These are phyloP conservation scores for Amanita molliuscula DNA, from an alignment of 768 basidiomycete species.

Conservation along the genomic window DNA sequence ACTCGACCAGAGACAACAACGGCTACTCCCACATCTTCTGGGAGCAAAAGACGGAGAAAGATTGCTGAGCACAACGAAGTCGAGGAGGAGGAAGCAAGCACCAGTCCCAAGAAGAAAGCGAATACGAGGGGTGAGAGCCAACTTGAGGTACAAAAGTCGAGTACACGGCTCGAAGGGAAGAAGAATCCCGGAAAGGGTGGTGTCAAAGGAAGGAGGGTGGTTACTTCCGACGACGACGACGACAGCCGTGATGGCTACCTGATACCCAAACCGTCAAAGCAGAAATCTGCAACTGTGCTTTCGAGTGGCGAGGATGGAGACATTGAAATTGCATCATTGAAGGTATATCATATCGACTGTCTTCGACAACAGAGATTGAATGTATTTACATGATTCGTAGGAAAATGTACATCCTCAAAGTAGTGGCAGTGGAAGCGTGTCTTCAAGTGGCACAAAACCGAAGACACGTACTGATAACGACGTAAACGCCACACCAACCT, in stretches of 20 bases:
- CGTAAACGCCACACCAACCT: conserved; percentile 16
- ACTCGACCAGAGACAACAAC: not conserved
- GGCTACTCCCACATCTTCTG: not conserved
- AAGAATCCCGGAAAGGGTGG: conserved; percentile 14
- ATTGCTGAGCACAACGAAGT: conserved; percentile 12
- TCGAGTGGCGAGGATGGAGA: conserved; percentile 1
- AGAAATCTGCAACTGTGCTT: not conserved
- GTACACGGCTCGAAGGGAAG: not conserved
- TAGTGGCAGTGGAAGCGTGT: not conserved
- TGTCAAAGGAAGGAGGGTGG: conserved; percentile 16
- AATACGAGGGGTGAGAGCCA: conserved; percentile 7
- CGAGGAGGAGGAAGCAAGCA: conserved; percentile 3
- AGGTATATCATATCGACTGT: not conserved
- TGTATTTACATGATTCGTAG: not conserved
- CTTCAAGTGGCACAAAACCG: not conserved
- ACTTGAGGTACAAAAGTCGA: not conserved
- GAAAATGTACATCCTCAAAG: conserved; percentile 3
- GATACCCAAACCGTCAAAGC: not conserved
- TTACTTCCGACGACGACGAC: conserved; percentile 24
- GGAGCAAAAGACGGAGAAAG: conserved; percentile 17
- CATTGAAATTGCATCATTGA: conserved; percentile 4
- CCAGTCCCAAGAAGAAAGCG: conserved; percentile 10
- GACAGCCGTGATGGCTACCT: not conserved
- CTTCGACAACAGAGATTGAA: not conserved
- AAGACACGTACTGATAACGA: conserved; percentile 7